Base-by-base conservation (phyloP, 768 basidiomycete genomes). In the Russula sp. region DNA sequence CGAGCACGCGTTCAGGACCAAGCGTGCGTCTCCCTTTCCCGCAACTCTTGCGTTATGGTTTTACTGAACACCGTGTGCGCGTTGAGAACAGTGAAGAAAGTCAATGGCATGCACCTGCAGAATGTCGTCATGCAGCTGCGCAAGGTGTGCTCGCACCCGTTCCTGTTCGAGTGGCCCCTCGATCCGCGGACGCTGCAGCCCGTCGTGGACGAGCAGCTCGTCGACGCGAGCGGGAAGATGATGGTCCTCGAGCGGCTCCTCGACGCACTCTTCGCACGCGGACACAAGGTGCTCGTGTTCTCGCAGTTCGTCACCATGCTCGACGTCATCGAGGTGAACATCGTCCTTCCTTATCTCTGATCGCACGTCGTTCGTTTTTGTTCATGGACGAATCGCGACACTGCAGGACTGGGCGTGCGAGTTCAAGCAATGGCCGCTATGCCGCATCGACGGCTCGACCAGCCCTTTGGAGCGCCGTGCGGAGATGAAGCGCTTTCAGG, bases 301-400 rank as follows among this genome's bases (percentile, higher is more conserved):
- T 91, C 90, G 61, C 96, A 99, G 75, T 98, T 99, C 75, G 94
- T 90, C 51, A 94, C 88, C 4, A 94, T 98, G 94, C 77, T 98
- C 59, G 89, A 99, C 70, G 88, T 99, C 68, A 91, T 99, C 53
- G 88, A 97, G 80, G 91, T 92, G 67, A 2, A 3, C 42, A 14
- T 6, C 77, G 1, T 44, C 18, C 1, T 4, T 52, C n/a, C 5
- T 18, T 6, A 7, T 14, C 13, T 47, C 60, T 32, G 2, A 13
- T 9, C 22, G 55, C 44, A 40, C 61, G 27, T 40, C 14, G 6
- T 27, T 27, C 27, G 27, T 55, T 55, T 55, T 34, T 10, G 61
- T 56, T 65, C 22, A 14, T 31, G 35, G 4, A 53, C 7, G 20
- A 27, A 44, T 2, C n/a, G 5, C 6, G 58, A 27, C 27, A 63